Conservation (phyloP, 345 rosid genomes). For the Populus simonii region DNA sequence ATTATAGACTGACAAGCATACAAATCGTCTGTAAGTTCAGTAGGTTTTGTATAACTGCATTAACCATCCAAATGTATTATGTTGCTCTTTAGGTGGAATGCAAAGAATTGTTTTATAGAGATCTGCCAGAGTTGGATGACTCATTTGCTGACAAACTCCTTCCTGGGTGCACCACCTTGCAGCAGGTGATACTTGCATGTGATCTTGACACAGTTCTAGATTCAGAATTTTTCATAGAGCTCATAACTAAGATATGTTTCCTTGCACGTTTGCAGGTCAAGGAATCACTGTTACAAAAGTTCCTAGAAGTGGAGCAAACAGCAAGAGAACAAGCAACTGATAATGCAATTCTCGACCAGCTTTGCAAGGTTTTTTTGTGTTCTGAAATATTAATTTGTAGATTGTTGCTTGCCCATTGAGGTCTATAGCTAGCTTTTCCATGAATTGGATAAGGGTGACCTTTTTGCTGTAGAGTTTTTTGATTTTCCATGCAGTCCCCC, state of each 20-base stretch:
- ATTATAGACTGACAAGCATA: no score
- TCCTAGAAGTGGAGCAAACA: constrained; percentile 66
- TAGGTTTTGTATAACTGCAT: no score
- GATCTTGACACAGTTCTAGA: constrained; percentile 3
- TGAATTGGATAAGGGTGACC: no score
- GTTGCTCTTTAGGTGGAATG: constrained; percentile 56
- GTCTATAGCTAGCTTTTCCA: background rate
- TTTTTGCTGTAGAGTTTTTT: no score
- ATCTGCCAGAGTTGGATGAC: constrained; percentile 71
- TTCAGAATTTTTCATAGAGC: background rate
- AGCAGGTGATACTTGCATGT: constrained; percentile 47
- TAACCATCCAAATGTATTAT: no score
- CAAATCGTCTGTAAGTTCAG: no score
- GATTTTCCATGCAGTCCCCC: no score
- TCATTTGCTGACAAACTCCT: constrained; percentile 80
- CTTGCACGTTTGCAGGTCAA: constrained; percentile 55
- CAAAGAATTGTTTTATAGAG: constrained; percentile 82
- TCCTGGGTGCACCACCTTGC: constrained; percentile 72
- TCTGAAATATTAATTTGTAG: constrained; percentile 13
- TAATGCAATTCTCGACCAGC: constrained; percentile 85
- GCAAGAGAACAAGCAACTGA: constrained; percentile 94
- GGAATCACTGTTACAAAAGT: constrained; percentile 63
- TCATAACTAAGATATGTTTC: constrained; percentile 1
- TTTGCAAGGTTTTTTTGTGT: constrained; percentile 49
- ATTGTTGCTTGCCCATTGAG: constrained; percentile 8